Evolutionary conservation across 257 asterid genomes (phyloP).

Genomic region (Thymus quinquecostatus): DNA sequence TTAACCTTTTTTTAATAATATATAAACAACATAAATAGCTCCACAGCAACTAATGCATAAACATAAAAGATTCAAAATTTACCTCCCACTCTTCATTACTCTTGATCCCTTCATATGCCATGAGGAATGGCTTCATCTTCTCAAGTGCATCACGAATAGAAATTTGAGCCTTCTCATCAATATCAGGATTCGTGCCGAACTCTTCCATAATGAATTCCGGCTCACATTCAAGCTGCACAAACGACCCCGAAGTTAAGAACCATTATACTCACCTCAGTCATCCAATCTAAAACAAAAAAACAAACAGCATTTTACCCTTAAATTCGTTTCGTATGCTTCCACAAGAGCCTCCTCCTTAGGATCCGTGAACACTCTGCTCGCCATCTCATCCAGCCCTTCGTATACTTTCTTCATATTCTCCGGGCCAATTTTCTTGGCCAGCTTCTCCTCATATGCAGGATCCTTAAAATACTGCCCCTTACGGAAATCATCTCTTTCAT

Average conservation of each 20-base stretch:
- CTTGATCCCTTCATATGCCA: constrained; percentile 77
- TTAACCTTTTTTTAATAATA: too few relatives aligned
- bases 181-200: constrained; percentile 82
- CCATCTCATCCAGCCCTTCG: constrained; percentile 71
- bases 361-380: constrained; percentile 66
- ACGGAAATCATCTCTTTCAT: constrained; percentile 43
- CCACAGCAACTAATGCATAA: neutral
- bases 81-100: constrained; percentile 99
- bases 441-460: constrained; percentile 57
- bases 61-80: constrained; percentile 10
- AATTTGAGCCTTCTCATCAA: constrained; percentile 83
- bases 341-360: constrained; percentile 60
- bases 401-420: constrained; percentile 53
- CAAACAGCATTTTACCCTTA: constrained; percentile 50
- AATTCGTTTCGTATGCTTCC: constrained; percentile 72
- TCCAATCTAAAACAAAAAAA: constrained; percentile 16
- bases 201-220: constrained; percentile 87
- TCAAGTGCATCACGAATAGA: constrained; percentile 81
- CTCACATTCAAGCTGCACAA: constrained; percentile 81
- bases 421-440: constrained; percentile 77
- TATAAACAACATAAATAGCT: too few relatives aligned
- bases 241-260: constrained; percentile 5
- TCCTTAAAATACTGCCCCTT: constrained; percentile 52
- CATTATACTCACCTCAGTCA: constrained; percentile 22
- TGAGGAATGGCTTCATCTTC: constrained; percentile 89